Conservation (phyloP, 2,329 filamentous ascomycete genomes). For the Neodidymelliopsis sp. region DNA sequence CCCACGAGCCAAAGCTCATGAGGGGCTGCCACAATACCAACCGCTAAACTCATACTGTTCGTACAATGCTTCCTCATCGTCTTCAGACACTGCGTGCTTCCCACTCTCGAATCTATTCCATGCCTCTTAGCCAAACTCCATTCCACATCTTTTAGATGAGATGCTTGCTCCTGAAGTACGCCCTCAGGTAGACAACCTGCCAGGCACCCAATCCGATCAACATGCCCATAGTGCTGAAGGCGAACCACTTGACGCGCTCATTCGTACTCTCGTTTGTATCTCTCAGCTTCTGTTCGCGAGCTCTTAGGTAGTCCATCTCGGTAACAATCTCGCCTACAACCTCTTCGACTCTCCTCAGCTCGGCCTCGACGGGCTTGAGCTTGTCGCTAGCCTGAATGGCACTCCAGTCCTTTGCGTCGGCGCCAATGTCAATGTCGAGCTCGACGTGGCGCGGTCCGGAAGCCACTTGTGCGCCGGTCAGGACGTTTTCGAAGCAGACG, state of each 20-base stretch:
- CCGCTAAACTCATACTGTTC: conserved; percentile 19
- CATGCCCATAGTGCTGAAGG: conserved; percentile 90
- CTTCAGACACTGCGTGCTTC: too few species aligned
- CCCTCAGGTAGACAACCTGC: conserved; percentile 97
- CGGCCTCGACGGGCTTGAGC: conserved; percentile 94
- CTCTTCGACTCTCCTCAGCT: conserved; percentile 92
- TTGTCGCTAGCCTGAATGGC: conserved; percentile 96
- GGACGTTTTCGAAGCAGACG: conserved; percentile 91
- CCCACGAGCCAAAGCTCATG: conserved; percentile 3
- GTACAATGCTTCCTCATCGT: conserved; percentile 14
- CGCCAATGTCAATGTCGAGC: conserved; percentile 94
- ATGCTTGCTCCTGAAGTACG: conserved; percentile 78
- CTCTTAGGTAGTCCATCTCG: conserved; percentile 96
- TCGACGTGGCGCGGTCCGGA: conserved; percentile 74
- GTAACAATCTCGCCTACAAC: conserved; percentile 84
- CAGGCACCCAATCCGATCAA: conserved; percentile 87
- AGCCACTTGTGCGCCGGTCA: conserved; percentile 57
- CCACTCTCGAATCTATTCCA: background rate
- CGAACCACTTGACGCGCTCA: conserved; percentile 98
- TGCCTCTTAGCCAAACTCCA: too few species aligned
- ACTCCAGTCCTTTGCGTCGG: conserved; percentile 97
- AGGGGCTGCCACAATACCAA: conserved; percentile 2
- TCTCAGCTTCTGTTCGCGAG: conserved; percentile 90
- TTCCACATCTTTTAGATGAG: conserved; percentile 51
- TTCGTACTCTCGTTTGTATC: conserved; percentile 99